phyloP scores from a whole-genome alignment of 768 basidiomycete genomes.

The Calocybe indica region DNA sequence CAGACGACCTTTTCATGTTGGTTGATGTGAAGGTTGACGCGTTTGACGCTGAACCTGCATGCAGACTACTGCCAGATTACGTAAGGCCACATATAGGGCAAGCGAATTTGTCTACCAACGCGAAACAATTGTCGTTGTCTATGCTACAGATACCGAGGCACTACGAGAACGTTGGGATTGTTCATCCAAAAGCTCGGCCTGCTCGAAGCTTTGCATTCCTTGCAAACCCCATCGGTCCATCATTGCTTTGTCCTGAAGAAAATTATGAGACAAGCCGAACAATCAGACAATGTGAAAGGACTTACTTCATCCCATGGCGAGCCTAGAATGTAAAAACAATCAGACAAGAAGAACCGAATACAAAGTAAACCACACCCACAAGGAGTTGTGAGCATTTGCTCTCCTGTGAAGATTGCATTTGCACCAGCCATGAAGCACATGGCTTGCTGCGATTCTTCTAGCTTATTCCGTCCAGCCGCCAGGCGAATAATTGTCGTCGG shows the following conservation, averaged over 20 bases:
- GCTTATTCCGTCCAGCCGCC: constrained; percentile 87
- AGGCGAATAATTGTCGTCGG: constrained; percentile 92
- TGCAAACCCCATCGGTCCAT: constrained; percentile 88
- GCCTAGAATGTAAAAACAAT: constrained; percentile 34
- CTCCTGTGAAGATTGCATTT: constrained; percentile 98
- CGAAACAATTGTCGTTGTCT: no score
- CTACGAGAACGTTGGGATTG: no score
- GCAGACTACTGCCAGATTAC: no score
- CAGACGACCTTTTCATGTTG: no score
- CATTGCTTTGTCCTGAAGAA: constrained; percentile 80
- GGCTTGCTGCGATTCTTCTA: constrained; percentile 87
- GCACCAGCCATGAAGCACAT: constrained; percentile 99
- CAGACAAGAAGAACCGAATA: constrained; percentile 5
- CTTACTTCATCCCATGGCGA: constrained; percentile 90
- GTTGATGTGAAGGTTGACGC: no score
- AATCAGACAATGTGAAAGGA: constrained; percentile 3
- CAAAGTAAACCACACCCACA: constrained; percentile 46
- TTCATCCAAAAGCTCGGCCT: constrained; percentile 25
- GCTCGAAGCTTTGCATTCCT: constrained; percentile 89
- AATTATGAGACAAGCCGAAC: constrained; percentile 4
- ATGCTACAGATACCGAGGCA: no score
- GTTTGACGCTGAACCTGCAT: no score
- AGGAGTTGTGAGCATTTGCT: constrained; percentile 95
- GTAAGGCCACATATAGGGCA: no score
- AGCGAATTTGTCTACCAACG: no score